phyloP scores from a whole-genome alignment of 2,329 filamentous ascomycete species.

The Penicillium fuscoglaucum region DNA sequence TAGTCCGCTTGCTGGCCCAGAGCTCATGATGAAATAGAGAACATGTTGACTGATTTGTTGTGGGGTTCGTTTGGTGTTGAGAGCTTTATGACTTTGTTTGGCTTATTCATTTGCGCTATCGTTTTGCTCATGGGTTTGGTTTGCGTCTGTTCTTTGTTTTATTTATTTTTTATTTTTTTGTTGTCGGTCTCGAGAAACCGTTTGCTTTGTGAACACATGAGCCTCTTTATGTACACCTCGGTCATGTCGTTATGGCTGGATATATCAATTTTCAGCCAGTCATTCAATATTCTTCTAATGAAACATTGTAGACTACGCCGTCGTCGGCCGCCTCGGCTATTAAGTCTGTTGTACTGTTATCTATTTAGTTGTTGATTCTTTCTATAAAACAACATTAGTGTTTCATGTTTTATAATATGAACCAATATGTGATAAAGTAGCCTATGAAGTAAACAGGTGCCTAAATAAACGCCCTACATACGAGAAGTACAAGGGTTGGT shows the following conservation, averaged over 20 bases:
- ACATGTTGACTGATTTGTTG: constrained; percentile 1
- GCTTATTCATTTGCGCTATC: constrained; percentile 1
- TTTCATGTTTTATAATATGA: background rate
- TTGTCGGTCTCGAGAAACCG: background rate
- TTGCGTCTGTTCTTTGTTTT: background rate
- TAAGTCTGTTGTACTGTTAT: background rate
- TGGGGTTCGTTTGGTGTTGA: constrained; percentile 6
- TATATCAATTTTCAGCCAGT: background rate
- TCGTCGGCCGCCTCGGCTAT: background rate
- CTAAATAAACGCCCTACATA: background rate
- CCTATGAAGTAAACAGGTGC: background rate
- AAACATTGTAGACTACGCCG: background rate
- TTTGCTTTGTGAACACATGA: background rate
- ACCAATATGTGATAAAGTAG: too few species aligned
- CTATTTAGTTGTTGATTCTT: background rate
- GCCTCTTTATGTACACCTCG: constrained; percentile 6
- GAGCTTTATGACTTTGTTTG: constrained; percentile 4
- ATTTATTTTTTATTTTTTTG: too few species aligned
- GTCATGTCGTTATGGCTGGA: background rate
- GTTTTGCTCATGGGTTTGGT: background rate
- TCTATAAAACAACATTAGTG: background rate
- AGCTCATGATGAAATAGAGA: constrained; percentile 33
- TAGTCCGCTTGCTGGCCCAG: constrained; percentile 17
- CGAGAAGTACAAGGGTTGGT: too few species aligned
- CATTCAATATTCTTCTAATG: background rate